phyloP scores from a whole-genome alignment of 108 stramenopile genomes.

The Mediolabrus comicus region DNA sequence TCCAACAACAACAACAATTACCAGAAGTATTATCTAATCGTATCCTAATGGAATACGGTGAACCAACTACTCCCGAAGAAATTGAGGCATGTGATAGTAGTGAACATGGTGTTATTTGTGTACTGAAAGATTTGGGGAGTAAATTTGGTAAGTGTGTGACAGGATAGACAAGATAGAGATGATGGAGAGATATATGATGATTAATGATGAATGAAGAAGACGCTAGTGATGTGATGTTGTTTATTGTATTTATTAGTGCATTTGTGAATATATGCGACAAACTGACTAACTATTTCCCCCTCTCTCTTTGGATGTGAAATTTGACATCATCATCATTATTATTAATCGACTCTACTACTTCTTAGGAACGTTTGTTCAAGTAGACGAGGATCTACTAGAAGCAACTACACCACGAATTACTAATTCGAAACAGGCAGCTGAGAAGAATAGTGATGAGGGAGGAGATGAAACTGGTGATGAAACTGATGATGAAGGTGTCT shows the following conservation, averaged over 20 bases:
- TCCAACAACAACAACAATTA: neutral
- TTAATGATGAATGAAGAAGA: neutral
- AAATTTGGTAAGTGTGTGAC: slow-evolving; percentile 37
- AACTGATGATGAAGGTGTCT: slow-evolving; percentile 32
- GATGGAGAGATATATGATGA: no score
- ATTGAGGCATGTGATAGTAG: slow-evolving; percentile 22
- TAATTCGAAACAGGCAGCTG: neutral
- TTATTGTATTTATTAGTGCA: no score
- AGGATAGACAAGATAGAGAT: no score
- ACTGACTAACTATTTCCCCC: no score
- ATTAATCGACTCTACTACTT: neutral
- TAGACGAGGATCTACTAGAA: slow-evolving; percentile 21
- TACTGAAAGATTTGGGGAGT: slow-evolving; percentile 41
- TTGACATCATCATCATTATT: no score
- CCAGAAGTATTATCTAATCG: neutral
- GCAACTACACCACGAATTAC: neutral
- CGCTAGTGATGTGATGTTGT: no score
- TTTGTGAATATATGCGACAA: no score
- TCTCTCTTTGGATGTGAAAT: no score
- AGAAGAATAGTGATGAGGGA: neutral
- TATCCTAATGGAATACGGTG: slow-evolving; percentile 30
- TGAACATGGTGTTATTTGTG: slow-evolving; percentile 25
- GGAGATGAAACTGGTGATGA: slow-evolving; percentile 38
- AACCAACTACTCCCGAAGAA: slow-evolving; percentile 27
- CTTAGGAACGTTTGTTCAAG: slow-evolving; percentile 36